Conservation (phyloP, 495 filamentous ascomycete species). For the Sordaria brevicollis region DNA sequence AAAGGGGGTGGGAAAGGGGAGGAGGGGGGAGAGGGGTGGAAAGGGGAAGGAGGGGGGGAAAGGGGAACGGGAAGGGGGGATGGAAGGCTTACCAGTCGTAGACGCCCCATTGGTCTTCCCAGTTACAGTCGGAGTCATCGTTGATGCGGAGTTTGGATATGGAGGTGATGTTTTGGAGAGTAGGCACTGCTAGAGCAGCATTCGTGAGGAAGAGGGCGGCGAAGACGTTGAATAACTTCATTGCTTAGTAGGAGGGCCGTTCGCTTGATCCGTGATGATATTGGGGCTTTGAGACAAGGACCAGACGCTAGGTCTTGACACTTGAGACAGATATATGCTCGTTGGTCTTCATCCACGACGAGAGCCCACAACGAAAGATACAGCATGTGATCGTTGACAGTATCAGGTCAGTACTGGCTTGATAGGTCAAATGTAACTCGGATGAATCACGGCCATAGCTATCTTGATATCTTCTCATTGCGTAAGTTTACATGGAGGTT, state of each 20-base stretch:
- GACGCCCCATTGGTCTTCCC: neutral
- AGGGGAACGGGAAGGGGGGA: neutral
- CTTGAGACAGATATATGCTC: neutral
- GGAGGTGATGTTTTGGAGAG: neutral
- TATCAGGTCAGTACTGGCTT: neutral
- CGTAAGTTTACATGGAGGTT: neutral
- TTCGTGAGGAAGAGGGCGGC: neutral
- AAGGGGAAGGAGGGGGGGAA: neutral
- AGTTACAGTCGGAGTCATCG: neutral
- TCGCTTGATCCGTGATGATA: neutral
- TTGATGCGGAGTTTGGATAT: neutral
- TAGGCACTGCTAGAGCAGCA: neutral
- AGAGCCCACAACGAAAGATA: neutral
- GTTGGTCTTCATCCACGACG: neutral
- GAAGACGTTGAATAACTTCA: neutral
- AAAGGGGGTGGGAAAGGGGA: neutral
- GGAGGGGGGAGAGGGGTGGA: too few species aligned
- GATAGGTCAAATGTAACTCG: neutral
- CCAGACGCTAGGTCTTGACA: neutral
- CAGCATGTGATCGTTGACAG: neutral
- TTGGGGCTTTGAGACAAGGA: neutral
- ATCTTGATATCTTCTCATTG: neutral
- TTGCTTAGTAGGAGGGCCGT: neutral
- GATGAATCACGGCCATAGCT: neutral
- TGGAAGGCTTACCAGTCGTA: neutral